Evolutionary conservation across 306 rosid species (phyloP).

Genomic region (Neltuma alba): DNA sequence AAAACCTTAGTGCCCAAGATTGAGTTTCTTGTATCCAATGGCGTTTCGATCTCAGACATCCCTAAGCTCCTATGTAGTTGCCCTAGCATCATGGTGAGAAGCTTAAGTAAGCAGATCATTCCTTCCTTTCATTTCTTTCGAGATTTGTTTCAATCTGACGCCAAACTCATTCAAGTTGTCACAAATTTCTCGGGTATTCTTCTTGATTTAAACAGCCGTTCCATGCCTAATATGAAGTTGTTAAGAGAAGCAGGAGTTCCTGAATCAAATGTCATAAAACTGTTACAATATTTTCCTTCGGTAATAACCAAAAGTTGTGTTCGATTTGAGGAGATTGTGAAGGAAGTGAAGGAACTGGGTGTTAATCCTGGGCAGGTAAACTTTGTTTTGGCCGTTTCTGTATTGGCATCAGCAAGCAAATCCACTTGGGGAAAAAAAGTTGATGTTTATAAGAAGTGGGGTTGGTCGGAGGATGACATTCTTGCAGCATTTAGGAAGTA

Average conservation of each 20-base stretch:
- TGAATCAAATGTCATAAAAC: conserved; percentile 5
- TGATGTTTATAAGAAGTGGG: conserved; percentile 39
- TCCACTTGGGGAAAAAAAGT: conserved; percentile 42
- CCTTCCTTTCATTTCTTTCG: conserved; percentile 3
- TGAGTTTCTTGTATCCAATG: conserved; percentile 22
- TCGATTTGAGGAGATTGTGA: conserved; percentile 22
- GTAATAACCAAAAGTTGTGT: neutral
- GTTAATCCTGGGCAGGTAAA: conserved; percentile 25
- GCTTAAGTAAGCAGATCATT: conserved; percentile 1
- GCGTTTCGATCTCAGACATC: neutral
- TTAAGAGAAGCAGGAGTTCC: conserved; percentile 7
- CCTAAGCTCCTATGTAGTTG: neutral
- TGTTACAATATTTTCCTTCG: conserved; percentile 24
- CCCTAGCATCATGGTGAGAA: neutral
- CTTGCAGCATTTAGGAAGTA: conserved; percentile 27
- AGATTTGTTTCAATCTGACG: neutral
- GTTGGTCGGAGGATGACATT: conserved; percentile 35
- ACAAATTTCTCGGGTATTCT: neutral
- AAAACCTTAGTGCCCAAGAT: neutral
- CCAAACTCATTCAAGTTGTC: neutral
- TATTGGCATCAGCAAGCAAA: conserved; percentile 3
- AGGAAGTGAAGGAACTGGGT: conserved; percentile 34
- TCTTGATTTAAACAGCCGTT: neutral
- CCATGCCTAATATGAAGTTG: neutral
- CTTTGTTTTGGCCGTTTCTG: conserved; percentile 12